Evolutionary conservation across 257 asterid species (phyloP).

Genomic region (Plantago ovata): DNA sequence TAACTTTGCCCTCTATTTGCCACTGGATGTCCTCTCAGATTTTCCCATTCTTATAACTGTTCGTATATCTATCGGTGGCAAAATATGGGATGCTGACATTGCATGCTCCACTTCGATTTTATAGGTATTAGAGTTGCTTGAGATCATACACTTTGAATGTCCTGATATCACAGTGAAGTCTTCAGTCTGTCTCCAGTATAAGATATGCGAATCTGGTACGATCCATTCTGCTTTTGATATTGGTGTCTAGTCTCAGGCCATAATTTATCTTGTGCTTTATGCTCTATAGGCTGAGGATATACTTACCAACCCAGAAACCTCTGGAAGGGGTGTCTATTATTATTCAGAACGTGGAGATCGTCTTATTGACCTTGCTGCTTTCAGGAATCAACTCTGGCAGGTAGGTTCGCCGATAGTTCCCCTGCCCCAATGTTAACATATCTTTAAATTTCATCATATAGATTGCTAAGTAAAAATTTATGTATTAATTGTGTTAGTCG

Average conservation of each 20-base stretch:
- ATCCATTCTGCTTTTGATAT: slow-evolving; percentile 4
- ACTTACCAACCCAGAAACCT: slow-evolving; percentile 54
- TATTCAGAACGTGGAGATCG: slow-evolving; percentile 96
- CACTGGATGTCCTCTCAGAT: not conserved
- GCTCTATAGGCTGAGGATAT: slow-evolving; percentile 76
- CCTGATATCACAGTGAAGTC: slow-evolving; percentile 63
- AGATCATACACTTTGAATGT: slow-evolving; percentile 72
- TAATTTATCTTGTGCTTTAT: slow-evolving; percentile 16
- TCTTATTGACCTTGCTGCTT: slow-evolving; percentile 70
- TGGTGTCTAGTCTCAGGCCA: slow-evolving; percentile 10
- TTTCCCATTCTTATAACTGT: not conserved
- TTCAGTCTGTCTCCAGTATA: slow-evolving; percentile 60
- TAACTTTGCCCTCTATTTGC: no score
- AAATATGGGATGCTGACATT: slow-evolving; percentile 5
- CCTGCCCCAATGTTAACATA: not conserved
- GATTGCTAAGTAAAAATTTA: slow-evolving; percentile 6
- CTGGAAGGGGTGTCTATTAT: slow-evolving; percentile 66
- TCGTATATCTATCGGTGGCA: not conserved
- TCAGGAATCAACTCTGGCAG: slow-evolving; percentile 94
- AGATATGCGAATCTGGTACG: slow-evolving; percentile 81
- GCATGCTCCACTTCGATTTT: slow-evolving; percentile 2
- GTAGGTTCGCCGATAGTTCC: slow-evolving; percentile 29
- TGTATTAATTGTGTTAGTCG: slow-evolving; percentile 9
- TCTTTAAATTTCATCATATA: slow-evolving; percentile 16
- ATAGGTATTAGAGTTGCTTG: slow-evolving; percentile 85